Base-by-base conservation (phyloP, 805 yeast species). In the Kodamaea restingae region DNA sequence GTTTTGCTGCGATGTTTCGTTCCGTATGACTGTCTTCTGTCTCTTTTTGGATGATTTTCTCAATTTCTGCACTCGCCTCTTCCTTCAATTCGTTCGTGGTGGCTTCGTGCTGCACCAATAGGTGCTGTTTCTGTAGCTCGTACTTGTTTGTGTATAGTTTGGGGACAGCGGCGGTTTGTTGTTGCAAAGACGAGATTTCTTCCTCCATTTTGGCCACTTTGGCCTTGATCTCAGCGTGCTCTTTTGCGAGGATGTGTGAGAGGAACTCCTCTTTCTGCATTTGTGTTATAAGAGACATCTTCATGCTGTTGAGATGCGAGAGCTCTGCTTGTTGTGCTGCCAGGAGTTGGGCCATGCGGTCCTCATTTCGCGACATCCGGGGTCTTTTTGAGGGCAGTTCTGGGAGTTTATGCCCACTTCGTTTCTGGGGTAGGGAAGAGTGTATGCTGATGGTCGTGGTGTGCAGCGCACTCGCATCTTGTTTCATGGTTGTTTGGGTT, bases 31-130 rank as follows among this genome's bases (percentile, higher is more conserved):
- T 52, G 42, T 7, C 26, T n/a, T 37, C 49, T 4, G 62, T 60
- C 38, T 66, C 69, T 11, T 52, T 51, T 5, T 59, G 49, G 24
- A 71, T 60, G 4, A 71, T 43, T 1, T 49, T 40, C 29, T 74
- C 75, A 1, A 76, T 62, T 48, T 70, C 59, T 0, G 34, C 42
- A 1, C 55, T 45, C 9, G 57, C 51, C 4, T 38, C 42, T 32
- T 63, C 66, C 38, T 63, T 64, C 20, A 65, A 47, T 18, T 55
- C 50, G 32, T 57, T 54, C 15, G 50, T 43, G 4, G 50, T 44
- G n/a, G 54, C 35, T 11, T 56, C 57, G 36, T 47, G 62, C 26
- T 58, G 54, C 15, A 50, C 42, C 14, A 51, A 47, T 15, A 61
- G 41, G 6, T 39, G 36, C 22, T 44, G 44, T 32, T 32, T 36